Evolutionary conservation across 345 rosid species (phyloP), one percentile per base, ranked within the genome.

Genomic region (Citrus mangshanensis): DNA sequence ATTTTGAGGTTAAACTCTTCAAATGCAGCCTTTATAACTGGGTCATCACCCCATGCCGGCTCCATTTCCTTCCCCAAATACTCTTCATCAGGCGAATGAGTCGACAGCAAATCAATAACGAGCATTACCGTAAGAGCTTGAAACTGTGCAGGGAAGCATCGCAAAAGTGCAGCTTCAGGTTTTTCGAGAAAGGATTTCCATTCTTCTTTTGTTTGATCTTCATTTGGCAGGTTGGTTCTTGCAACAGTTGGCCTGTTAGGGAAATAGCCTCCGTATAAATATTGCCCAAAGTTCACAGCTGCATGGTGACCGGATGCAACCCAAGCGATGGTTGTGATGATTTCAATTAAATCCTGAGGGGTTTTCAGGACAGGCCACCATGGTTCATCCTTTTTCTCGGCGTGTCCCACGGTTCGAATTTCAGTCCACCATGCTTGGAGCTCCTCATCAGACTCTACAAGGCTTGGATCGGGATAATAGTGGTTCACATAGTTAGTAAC

Each of bases 401-500:
- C 69, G 9, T 62, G 70, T 18, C 78, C 70, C 0, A 74, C 28
- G 2, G 32, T 74, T 9, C 34, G 34, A 4, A 38, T 27, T 71
- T 86, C 87, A 5, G 59, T 73, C 93, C 93, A 91, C 90, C 91
- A 91, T 9, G 80, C 84, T 68, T 89, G 93, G 16, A 91, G 91
- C 82, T 89, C 95, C 51, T 69, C 3, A 62, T 89, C 93, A 0
- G 81, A 79, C 2, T 25, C 54, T 5, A 82, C 76, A 7, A 32
- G 80, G 16, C 30, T 61, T 19, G 59, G 58, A 3, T 78, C 76
- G 9, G 75, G 76, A 25, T 78, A 78, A 68, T 74, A 78, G 65
- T 78, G 72, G 5, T 69, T 69, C 2, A 82, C 79, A 25, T 70
- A 84, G n/a, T n/a, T 72, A 30, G 80, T 78, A 24, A 89, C 74